These are phyloP conservation scores for Retiboletus flavoniger DNA, from an alignment of 1,284 basidiomycete species.

Conservation along the genomic window DNA sequence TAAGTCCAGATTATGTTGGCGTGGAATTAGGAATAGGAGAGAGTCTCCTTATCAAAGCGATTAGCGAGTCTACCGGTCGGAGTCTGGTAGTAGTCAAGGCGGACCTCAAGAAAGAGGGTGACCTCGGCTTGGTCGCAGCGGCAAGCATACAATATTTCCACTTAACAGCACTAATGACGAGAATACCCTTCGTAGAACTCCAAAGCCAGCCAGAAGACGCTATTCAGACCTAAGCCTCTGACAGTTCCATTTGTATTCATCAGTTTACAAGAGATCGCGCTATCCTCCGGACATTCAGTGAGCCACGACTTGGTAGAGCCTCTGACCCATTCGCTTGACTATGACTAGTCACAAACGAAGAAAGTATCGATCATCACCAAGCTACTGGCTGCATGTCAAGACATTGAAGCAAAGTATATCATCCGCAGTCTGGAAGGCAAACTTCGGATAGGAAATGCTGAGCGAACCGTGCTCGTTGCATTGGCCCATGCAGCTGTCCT, in stretches of 20 bases:
- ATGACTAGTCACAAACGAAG: constrained; percentile 75
- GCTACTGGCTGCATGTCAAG: constrained; percentile 89
- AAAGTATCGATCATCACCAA: constrained; percentile 97
- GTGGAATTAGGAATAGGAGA: constrained; percentile 97
- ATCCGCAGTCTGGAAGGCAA: constrained; percentile 96
- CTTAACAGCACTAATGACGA: neutral
- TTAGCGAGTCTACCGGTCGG: constrained; percentile 91
- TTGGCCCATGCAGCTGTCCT: constrained; percentile 84
- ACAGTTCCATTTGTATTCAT: constrained; percentile 89
- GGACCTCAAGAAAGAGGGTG: constrained; percentile 92
- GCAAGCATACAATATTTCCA: constrained; percentile 37
- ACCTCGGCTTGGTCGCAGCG: constrained; percentile 94
- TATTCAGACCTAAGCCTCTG: constrained; percentile 92
- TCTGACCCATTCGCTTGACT: constrained; percentile 3
- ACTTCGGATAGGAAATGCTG: constrained; percentile 95
- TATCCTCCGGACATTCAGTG: constrained; percentile 80
- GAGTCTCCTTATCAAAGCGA: constrained; percentile 92
- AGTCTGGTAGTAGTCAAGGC: constrained; percentile 82
- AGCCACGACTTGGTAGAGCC: constrained; percentile 14
- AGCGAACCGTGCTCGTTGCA: constrained; percentile 88
- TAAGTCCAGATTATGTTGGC: constrained; percentile 95
- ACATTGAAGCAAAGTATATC: constrained; percentile 91
- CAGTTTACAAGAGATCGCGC: constrained; percentile 83
- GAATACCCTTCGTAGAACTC: constrained; percentile 61
- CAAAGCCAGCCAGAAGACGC: constrained; percentile 89